Conservation (phyloP, 1,284 basidiomycete genomes). For the Takashimella koratensis region DNA sequence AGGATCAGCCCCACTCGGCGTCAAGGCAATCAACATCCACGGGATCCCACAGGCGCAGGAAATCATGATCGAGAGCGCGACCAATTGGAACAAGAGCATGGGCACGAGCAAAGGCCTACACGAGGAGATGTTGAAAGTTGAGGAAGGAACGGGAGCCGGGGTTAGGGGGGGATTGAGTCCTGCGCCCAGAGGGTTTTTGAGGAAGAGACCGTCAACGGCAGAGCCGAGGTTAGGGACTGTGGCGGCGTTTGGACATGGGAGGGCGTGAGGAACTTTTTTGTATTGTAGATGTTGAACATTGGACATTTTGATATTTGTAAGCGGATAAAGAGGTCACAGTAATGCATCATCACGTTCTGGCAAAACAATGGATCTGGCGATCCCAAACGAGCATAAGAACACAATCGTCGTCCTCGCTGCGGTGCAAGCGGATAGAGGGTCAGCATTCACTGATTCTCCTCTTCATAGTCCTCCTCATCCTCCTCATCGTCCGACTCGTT, state of each 20-base stretch:
- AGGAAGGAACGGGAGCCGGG: background rate
- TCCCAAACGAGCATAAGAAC: too few species aligned
- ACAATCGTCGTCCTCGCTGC: too few species aligned
- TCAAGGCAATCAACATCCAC: background rate
- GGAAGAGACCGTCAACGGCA: background rate
- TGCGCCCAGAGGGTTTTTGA: background rate
- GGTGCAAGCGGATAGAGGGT: too few species aligned
- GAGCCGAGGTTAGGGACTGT: background rate
- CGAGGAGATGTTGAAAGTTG: slow-evolving; percentile 3
- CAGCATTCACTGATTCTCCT: too few species aligned
- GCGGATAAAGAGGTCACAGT: too few species aligned
- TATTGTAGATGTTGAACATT: too few species aligned
- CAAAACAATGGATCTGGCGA: too few species aligned
- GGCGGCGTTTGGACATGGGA: background rate
- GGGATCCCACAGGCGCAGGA: background rate
- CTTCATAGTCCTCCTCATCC: too few species aligned
- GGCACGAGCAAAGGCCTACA: background rate
- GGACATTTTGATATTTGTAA: too few species aligned
- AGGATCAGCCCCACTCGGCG: background rate
- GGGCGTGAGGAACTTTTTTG: background rate
- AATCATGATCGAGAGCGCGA: background rate
- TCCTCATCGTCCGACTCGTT: too few species aligned
- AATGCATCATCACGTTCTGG: too few species aligned
- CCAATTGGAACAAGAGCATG: background rate
- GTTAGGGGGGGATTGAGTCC: background rate